Conservation (phyloP, 2,329 filamentous ascomycete genomes). For the Exophiala xenobiotica region DNA sequence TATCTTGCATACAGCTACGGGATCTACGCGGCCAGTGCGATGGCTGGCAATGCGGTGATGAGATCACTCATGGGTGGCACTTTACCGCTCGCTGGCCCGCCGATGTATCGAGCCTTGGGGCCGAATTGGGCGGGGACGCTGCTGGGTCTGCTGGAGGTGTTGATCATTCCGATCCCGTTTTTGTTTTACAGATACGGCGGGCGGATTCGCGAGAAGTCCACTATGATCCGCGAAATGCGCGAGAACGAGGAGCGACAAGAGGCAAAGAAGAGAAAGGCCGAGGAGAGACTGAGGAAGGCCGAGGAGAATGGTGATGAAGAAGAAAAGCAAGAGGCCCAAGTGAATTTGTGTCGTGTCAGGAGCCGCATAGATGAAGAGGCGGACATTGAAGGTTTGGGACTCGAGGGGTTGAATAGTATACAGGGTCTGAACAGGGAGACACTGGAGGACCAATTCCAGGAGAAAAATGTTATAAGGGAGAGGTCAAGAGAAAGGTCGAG, state of each 20-base stretch:
- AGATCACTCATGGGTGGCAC: constrained; percentile 73
- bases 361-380: constrained; percentile 20
- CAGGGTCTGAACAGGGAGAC: constrained; percentile 15
- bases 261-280: constrained; percentile 38
- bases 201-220: constrained; percentile 56
- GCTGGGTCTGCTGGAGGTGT: constrained; percentile 69
- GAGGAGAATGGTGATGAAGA: constrained; percentile 26
- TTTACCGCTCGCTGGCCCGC: constrained; percentile 70
- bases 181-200: constrained; percentile 68
- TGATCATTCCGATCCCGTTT: constrained; percentile 75
- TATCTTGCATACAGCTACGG: constrained; percentile 78
- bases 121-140: constrained; percentile 79
- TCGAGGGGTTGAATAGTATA: constrained; percentile 19
- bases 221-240: constrained; percentile 58
- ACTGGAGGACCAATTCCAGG: not conserved
- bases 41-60: constrained; percentile 76
- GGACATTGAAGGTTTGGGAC: constrained; percentile 13
- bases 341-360: constrained; percentile 13
- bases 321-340: constrained; percentile 30
- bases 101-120: constrained; percentile 68
- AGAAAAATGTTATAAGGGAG: not conserved
- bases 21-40: constrained; percentile 76
- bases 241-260: constrained; percentile 51
- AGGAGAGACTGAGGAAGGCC: constrained; percentile 31
- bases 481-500: not conserved